Percentiles rank a stretch among this genome's conserved stretches.
Evolutionary conservation across 208 protist species (phyloP).

Genomic region (Phytomonas sp.): DNA sequence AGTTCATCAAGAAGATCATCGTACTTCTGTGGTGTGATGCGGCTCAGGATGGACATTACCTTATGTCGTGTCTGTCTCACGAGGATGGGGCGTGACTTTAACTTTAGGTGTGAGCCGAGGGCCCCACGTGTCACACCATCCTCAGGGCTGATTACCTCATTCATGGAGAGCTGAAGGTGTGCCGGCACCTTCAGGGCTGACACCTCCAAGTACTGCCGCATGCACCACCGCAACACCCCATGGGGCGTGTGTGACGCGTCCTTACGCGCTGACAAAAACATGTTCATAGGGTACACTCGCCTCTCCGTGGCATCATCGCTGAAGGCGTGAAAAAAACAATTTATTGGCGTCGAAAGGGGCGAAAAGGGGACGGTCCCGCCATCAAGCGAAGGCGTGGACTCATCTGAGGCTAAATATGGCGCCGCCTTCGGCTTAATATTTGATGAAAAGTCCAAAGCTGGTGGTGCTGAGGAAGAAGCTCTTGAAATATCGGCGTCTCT

Average conservation of each 20-base stretch:
- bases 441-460: constrained; percentile 50
- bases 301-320: constrained; percentile 34
- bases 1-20: constrained; percentile 60
- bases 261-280: constrained; percentile 70
- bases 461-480: constrained; percentile 33
- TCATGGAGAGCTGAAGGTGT: constrained; percentile 69
- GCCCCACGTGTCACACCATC: constrained; percentile 48
- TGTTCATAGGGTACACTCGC: constrained; percentile 61
- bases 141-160: constrained; percentile 34
- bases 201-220: constrained; percentile 57
- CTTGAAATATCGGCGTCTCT: constrained; percentile 15
- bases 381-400: constrained; percentile 17
- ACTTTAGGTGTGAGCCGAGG: constrained; percentile 47
- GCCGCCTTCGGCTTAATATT: constrained; percentile 23
- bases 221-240: constrained; percentile 69
- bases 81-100: constrained; percentile 36
- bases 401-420: constrained; percentile 12
- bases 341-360: constrained; percentile 43
- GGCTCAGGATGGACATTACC: constrained; percentile 80
- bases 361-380: constrained; percentile 32
- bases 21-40: constrained; percentile 80
- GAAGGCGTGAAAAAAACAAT: constrained; percentile 52
- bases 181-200: constrained; percentile 75
- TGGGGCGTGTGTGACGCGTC: constrained; percentile 83
- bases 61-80: constrained; percentile 76